Conservation (phyloP, 2,329 filamentous ascomycete genomes). For the Camillea tinctor region DNA sequence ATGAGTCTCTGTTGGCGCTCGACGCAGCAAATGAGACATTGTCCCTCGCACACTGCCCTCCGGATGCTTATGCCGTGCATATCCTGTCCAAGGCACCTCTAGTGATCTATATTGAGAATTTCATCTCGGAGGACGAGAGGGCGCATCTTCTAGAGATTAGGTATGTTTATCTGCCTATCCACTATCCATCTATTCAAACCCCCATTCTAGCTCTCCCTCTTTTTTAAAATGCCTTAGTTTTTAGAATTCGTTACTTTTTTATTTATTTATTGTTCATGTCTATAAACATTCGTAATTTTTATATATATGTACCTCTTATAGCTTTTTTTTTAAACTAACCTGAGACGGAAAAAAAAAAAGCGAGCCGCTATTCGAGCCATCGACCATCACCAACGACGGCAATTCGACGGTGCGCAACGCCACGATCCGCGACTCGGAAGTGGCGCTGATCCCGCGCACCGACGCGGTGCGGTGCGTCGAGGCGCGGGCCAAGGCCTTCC, state of each 20-base stretch:
- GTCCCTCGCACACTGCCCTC: slow-evolving; percentile 30
- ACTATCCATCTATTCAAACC: neutral
- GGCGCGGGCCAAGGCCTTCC: slow-evolving; percentile 44
- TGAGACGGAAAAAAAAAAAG: slow-evolving; percentile 27
- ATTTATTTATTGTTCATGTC: too few relatives aligned
- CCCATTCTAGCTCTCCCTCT: neutral
- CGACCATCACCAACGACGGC: slow-evolving; percentile 50
- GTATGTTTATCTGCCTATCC: slow-evolving; percentile 32
- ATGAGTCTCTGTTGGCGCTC: slow-evolving; percentile 51
- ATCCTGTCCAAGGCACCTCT: slow-evolving; percentile 50
- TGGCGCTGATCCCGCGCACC: slow-evolving; percentile 50
- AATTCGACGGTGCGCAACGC: slow-evolving; percentile 40
- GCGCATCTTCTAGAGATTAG: slow-evolving; percentile 50
- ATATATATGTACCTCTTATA: neutral
- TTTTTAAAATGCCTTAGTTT: too few relatives aligned
- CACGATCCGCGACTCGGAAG: slow-evolving; percentile 50
- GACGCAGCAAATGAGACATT: slow-evolving; percentile 39
- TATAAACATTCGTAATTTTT: neutral
- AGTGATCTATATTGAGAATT: slow-evolving; percentile 54
- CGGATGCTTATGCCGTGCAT: slow-evolving; percentile 45
- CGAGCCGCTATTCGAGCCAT: slow-evolving; percentile 47
- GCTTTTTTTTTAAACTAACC: neutral
- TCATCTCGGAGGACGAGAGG: slow-evolving; percentile 45
- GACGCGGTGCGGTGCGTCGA: slow-evolving; percentile 40
- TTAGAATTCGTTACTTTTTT: too few relatives aligned